Evolutionary conservation across 1,139 yeast species (phyloP), one percentile per base, ranked within the genome.

Genomic region (Tardiomyces blankii): DNA sequence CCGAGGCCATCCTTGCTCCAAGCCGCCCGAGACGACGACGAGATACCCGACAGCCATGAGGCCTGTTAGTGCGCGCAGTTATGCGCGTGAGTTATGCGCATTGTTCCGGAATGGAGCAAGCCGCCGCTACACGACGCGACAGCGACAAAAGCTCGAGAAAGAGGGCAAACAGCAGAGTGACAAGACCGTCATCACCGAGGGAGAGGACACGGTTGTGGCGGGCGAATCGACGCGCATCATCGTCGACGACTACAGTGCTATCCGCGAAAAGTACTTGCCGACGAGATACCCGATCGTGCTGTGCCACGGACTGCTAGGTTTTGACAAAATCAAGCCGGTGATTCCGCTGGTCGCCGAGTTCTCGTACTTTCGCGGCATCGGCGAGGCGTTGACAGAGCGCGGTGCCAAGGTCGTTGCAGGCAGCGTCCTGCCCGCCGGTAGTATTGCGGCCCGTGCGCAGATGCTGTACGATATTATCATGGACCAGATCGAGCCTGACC

Each of bases 231-330:
- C 13, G 25, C 13, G 46, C 32, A 35, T 52, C 1, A 41, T 52
- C 23, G 39, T 46, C 6, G 52, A 53, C 42, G 57, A 55, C 42
- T 55, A 54, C 42, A 44, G 44, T 27, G 44, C 43, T 5, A 44
- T 51, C 12, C 42, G 48, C 11, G 38, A 40, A 28, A 9, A 30
- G 12, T 57, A 56, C 40, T 42, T 42, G 18, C 46, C 54, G 3
- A 48, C 55, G 1, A 67, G 65, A 43, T 68, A 74, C 58, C 95
- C 95, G 0, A 74, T 86, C 2, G 83, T 86, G 0, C 63, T 86
- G 32, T 86, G 95, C 54, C 95, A 86, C 66, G 95, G 95, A 0
- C 71, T 86, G 39, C 77, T 86, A 0, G 95, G 95, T 0, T 86
- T 85, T 54, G 94, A 84, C 55, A 48, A 58, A 18, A 27, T 62